Evolutionary conservation across 106 monocot genomes (phyloP).

Genomic region (Dioscorea zingiberensis): DNA sequence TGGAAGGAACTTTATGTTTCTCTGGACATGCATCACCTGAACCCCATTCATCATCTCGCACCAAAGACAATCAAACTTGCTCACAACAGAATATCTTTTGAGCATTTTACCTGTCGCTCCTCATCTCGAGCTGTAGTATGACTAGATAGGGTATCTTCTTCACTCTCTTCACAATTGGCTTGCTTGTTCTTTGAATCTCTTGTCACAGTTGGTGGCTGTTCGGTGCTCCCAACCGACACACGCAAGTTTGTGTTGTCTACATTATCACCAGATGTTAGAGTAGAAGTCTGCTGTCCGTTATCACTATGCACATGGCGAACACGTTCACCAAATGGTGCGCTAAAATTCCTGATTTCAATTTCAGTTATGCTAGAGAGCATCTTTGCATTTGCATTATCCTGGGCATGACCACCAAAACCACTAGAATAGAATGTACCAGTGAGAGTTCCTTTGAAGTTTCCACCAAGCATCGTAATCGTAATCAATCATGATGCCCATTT

Average conservation of each 20-base stretch:
- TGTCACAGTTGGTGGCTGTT: conserved; percentile 5
- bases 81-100: background rate
- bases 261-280: conserved; percentile 9
- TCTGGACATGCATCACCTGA: background rate
- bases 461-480: background rate
- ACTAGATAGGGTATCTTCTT: conserved; percentile 54
- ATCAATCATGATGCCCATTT: background rate
- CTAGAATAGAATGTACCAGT: conserved; percentile 7
- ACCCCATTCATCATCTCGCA: background rate
- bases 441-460: conserved; percentile 2
- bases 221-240: conserved; percentile 17
- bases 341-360: background rate
- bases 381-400: too few species aligned
- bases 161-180: conserved; percentile 18
- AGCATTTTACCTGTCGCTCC: background rate
- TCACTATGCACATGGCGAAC: background rate
- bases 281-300: conserved; percentile 8
- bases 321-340: background rate
- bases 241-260: conserved; percentile 3
- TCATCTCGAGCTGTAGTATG: conserved; percentile 17
- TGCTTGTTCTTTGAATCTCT: conserved; percentile 5
- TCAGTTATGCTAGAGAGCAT: background rate
- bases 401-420: background rate
- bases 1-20: background rate
- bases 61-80: background rate